Evolutionary conservation across 2,329 filamentous ascomycete genomes (phyloP).

Genomic region (Cladosporium sp.): DNA sequence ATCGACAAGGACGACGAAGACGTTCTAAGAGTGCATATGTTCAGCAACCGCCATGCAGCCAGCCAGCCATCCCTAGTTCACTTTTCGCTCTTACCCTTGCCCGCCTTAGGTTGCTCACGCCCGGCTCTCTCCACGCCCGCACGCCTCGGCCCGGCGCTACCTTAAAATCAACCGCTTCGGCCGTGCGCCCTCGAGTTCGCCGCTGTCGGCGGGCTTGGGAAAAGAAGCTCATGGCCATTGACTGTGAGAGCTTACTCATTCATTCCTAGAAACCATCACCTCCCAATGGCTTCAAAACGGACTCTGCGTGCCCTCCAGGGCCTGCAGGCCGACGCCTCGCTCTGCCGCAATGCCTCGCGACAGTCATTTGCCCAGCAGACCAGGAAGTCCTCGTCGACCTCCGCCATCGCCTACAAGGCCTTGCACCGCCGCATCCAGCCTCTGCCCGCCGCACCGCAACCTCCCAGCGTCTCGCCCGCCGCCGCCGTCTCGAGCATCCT

Average conservation of each 20-base stretch:
- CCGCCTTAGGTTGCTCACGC: neutral
- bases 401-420: constrained; percentile 94
- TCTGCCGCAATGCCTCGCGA: constrained; percentile 4
- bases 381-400: constrained; percentile 63
- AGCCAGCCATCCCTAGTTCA: too few species aligned
- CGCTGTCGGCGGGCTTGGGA: neutral
- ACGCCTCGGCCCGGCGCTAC: too few species aligned
- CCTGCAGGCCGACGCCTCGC: constrained; percentile 8
- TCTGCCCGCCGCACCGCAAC: constrained; percentile 69
- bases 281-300: constrained; percentile 33
- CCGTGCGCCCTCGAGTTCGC: neutral
- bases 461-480: constrained; percentile 75
- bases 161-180: too few species aligned
- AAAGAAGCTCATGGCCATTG: neutral
- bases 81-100: neutral
- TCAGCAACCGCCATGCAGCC: too few species aligned
- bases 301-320: constrained; percentile 23
- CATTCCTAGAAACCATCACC: neutral
- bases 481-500: constrained; percentile 97
- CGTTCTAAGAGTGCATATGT: too few species aligned
- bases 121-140: too few species aligned
- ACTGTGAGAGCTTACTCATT: neutral
- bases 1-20: too few species aligned
- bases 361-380: constrained; percentile 7
- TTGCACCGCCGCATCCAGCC: constrained; percentile 85